A percentile compares a stretch with the other conserved stretches of the same genome.
These are phyloP conservation scores for Aspergillus clavatus DNA, from an alignment of 2,329 filamentous ascomycete genomes.

Conservation along the genomic window DNA sequence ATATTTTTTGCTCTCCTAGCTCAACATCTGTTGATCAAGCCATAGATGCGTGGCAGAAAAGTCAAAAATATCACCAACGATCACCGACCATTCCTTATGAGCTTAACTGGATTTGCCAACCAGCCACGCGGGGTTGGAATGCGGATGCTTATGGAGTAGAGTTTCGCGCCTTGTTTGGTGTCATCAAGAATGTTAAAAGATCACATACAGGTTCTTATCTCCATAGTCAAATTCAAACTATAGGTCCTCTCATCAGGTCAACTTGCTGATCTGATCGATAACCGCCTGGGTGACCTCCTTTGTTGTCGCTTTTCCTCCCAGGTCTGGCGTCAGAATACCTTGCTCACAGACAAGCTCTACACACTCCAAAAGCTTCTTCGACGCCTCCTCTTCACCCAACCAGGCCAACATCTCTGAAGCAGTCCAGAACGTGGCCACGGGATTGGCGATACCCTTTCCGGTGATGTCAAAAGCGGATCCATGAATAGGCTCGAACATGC, in stretches of 20 bases:
- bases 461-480: constrained; percentile 62
- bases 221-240: no score
- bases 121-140: no score
- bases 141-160: no score
- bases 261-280: constrained; percentile 47
- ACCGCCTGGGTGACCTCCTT: constrained; percentile 57
- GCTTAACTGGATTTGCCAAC: no score
- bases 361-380: constrained; percentile 53
- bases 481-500: constrained; percentile 61
- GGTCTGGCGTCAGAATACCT: constrained; percentile 54
- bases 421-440: constrained; percentile 64
- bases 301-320: constrained; percentile 55
- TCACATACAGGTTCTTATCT: no score
- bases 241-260: constrained; percentile 17
- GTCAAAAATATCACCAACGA: no score
- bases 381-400: constrained; percentile 56
- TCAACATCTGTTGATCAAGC: no score
- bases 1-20: no score
- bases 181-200: no score
- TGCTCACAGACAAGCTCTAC: constrained; percentile 57
- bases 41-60: no score
- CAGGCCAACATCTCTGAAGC: constrained; percentile 64
- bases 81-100: no score
- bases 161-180: no score
- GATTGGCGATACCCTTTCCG: constrained; percentile 57